Base-by-base conservation (phyloP, 805 yeast species). In the Saccharomycopsis amapae region DNA sequence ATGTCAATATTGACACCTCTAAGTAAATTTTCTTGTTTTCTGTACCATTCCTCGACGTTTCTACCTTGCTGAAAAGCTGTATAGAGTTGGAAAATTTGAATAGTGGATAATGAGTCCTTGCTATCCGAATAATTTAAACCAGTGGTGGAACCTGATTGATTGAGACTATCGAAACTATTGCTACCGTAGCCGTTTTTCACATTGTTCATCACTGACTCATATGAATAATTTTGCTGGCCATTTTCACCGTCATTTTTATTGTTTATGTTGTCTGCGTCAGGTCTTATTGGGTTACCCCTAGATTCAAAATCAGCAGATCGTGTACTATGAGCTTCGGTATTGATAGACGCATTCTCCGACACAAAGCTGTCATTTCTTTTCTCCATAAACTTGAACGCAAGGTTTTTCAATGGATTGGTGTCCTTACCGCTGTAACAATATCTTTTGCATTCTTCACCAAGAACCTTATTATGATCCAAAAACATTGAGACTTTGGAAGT, bases 371-470 rank as follows among this genome's bases (percentile, higher is more conserved):
- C 32, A n/a, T 33, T 35, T 5, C 45, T 9, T 22, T 23, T 35
- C 4, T 34, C 43, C 15, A 20, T 20, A 18, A 44, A 17, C 5
- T 22, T 36, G 22, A 38, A 45, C 13, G 49, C 45, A 22, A 45
- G 23, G 33, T 37, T 41, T n/a, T 37, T 26, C 18, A 45, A 23
- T 2, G 44, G 44, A 23, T 45, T 45, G 3, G 40, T 35, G 13
- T 15, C 15, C 19, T 46, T 42, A 4, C 40, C 36, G 24, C 35
- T 42, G 32, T 40, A 42, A 18, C 53, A 44, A 22, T 50, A 93
- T 1, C 81, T 76, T 58, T 85, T 95, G 60, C 97, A 90, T 55
- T 88, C 95, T 9, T 75, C 72, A 9, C 88, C 85, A 72, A 90
- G 69, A 1, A 72, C 68, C 5, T 71, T 65, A 7, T 12, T 7